Evolutionary conservation across 2,329 filamentous ascomycete species (phyloP).

Genomic region (Phialophora verrucosa): DNA sequence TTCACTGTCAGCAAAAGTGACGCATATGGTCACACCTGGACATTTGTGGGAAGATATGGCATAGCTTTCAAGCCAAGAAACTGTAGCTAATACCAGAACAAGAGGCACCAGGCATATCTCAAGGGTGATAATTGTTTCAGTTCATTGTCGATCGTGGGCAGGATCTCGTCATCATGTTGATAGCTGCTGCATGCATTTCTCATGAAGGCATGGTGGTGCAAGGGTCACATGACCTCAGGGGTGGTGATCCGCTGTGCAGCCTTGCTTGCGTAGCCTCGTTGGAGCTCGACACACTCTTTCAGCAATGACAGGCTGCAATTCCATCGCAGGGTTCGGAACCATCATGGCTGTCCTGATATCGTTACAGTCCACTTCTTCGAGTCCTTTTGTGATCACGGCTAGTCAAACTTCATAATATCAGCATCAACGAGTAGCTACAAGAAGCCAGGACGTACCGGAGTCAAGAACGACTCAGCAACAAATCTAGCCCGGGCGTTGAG

Average conservation of each 20-base stretch:
- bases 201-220: conserved; percentile 7
- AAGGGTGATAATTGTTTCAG: conserved; percentile 3
- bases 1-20: conserved; percentile 1
- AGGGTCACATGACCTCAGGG: conserved; percentile 22
- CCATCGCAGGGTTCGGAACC: neutral
- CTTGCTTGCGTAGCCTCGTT: conserved; percentile 9
- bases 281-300: neutral
- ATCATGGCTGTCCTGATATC: neutral
- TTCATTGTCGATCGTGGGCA: conserved; percentile 10
- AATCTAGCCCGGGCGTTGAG: conserved; percentile 96
- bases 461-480: conserved; percentile 97
- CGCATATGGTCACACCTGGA: neutral
- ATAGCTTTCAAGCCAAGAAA: neutral
- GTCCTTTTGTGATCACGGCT: conserved; percentile 1
- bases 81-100: conserved; percentile 7
- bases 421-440: neutral
- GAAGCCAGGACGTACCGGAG: conserved; percentile 68
- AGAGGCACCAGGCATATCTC: conserved; percentile 10
- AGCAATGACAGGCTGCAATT: neutral
- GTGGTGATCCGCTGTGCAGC: conserved; percentile 8
- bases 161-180: neutral
- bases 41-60: neutral
- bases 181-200: conserved; percentile 10
- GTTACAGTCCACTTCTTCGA: neutral
- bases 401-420: conserved; percentile 31